Conservation (phyloP, 768 basidiomycete genomes). For the Amanita polypyramis region DNA sequence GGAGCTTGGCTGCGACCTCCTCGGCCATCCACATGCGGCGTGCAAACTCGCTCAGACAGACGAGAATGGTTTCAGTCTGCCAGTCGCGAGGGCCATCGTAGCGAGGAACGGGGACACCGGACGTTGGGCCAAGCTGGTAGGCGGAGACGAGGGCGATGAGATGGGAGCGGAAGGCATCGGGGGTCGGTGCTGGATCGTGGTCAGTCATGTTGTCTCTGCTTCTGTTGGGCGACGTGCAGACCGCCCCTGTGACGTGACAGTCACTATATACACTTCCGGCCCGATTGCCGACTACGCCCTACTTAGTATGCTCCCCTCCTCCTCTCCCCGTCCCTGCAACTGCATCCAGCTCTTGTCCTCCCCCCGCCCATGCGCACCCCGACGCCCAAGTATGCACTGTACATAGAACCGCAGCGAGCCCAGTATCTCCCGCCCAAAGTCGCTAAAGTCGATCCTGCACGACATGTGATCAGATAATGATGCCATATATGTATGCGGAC, state of each 20-base stretch:
- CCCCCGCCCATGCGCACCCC: conserved; percentile 7
- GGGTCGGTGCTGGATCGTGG: conserved; percentile 4
- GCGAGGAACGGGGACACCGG: conserved; percentile 36
- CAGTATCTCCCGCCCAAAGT: conserved; percentile 58
- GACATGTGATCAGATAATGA: neutral
- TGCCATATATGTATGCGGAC: neutral
- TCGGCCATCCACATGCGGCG: conserved; percentile 49
- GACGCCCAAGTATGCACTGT: conserved; percentile 20
- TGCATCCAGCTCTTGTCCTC: conserved; percentile 16
- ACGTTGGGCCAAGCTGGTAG: conserved; percentile 43
- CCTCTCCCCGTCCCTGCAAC: conserved; percentile 8
- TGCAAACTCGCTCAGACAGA: conserved; percentile 38
- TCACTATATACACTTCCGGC: neutral
- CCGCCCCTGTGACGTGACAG: neutral
- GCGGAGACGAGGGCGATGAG: conserved; percentile 48
- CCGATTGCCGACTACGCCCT: too few species aligned
- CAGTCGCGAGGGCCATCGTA: conserved; percentile 46
- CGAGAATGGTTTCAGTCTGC: conserved; percentile 49
- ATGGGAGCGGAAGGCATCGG: conserved; percentile 27
- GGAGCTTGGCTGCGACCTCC: conserved; percentile 29
- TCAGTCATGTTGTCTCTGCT: conserved; percentile 13
- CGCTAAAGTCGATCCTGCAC: conserved; percentile 27
- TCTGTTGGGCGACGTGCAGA: neutral
- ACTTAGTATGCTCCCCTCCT: too few species aligned
- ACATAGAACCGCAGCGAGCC: conserved; percentile 55